Evolutionary conservation across 768 basidiomycete genomes (phyloP), one percentile per base, ranked within the genome.

Genomic region (Phaeolepiota aurea): DNA sequence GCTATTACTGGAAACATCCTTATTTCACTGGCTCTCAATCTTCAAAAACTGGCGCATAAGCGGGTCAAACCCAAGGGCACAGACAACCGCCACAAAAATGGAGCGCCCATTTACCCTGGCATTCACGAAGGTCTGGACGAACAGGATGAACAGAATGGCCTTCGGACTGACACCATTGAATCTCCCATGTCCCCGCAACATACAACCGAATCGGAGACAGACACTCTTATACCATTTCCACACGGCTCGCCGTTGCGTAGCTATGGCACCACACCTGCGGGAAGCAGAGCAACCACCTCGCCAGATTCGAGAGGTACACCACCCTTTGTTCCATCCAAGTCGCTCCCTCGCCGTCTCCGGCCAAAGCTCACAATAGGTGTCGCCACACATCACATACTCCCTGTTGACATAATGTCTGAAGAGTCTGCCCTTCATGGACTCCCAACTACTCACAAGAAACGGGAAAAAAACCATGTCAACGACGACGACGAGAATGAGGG

Each of bases 31-130:
- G 93, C 90, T 12, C 72, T 98, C 47, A 96, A 96, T 62, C 65
- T 87, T 22, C 93, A 98, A 62, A 97, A 96, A 56, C 74, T 94
- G 13, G 90, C 90, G 1, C 92, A 94, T 64, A 71, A 74, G 48
- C 72, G 82, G 20, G 66, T 86, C 21, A 77, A 78, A 48, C 63
- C 54, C 20, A 57, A 54, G 46, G 56, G 55, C 58, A 40, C 35
- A 20, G 35, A 21, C 32, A 48, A 44, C 31, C 40, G 38, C 20
- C 35, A 33, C 40, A 43, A 39, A 13, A 35, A 35, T 16, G 16
- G n/a, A 14, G 33, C n/a, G 9, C 15, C 7, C 25, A 28, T 7
- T n/a, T 7, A 7, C 7, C 25, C 25, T n/a, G n/a, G n/a, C 25
- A 7, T 28, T n/a, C 7, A 28, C n/a, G 25, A 28, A 20, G 53